Percentiles rank a stretch among this genome's conserved stretches.
These are phyloP conservation scores for Didymella glomerata DNA, from an alignment of 2,329 filamentous ascomycete genomes.

Conservation along the genomic window DNA sequence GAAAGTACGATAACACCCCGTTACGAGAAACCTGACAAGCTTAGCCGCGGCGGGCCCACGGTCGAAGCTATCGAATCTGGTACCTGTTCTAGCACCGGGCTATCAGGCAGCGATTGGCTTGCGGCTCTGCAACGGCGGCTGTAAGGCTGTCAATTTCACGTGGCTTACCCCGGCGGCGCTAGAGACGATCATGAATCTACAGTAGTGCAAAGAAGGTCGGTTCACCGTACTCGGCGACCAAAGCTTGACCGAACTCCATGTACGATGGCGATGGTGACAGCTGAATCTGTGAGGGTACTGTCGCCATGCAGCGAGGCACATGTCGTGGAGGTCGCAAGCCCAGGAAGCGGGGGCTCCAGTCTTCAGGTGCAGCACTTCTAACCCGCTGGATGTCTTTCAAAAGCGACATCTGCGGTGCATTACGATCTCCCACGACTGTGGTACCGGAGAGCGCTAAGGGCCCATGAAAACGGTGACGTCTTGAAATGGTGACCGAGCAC, in stretches of 20 bases:
- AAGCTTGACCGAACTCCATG: not conserved
- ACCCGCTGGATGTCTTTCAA: not conserved
- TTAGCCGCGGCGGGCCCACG: not conserved
- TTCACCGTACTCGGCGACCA: not conserved
- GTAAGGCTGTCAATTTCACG: slow-evolving; percentile 1
- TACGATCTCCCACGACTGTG: not conserved
- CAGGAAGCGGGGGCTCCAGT: not conserved
- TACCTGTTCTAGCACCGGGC: slow-evolving; percentile 1
- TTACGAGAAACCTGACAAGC: not conserved
- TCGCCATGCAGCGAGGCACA: not conserved
- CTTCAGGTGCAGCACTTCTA: not conserved
- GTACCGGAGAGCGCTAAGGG: not conserved
- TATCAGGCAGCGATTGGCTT: not conserved
- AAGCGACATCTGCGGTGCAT: not conserved
- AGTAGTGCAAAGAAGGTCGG: not conserved
- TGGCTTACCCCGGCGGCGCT: slow-evolving; percentile 2
- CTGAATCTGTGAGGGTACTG: not conserved
- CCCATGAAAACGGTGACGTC: not conserved
- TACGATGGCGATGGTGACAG: not conserved
- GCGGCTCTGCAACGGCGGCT: slow-evolving; percentile 8
- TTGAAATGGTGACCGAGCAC: not conserved
- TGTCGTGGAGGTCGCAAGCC: not conserved
- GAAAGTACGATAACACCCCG: not conserved
- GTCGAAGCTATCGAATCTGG: slow-evolving; percentile 4
- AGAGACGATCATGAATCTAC: not conserved